Conservation (phyloP, 768 basidiomycete species). For the Dacryopinax spathularia region DNA sequence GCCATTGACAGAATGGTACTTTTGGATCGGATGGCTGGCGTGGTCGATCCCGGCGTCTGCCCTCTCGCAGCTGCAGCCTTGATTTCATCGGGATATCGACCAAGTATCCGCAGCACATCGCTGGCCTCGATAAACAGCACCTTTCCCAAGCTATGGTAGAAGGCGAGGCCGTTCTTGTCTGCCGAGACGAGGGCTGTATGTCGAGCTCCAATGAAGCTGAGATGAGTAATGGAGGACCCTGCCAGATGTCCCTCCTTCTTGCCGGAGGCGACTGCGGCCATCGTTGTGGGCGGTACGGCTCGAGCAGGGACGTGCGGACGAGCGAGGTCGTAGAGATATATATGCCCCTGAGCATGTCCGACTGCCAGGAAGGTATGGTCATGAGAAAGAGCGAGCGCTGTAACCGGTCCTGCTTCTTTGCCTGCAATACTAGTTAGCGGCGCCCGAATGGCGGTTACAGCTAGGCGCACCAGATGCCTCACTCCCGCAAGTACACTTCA, state of each 20-base stretch:
- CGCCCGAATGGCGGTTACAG: not conserved
- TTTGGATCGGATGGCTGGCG: conserved; percentile 36
- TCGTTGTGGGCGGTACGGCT: conserved; percentile 51
- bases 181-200: conserved; percentile 87
- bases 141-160: conserved; percentile 89
- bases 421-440: conserved; percentile 26
- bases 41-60: conserved; percentile 21
- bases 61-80: conserved; percentile 14
- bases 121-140: conserved; percentile 89
- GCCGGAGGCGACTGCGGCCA: conserved; percentile 54
- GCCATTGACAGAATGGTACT: conserved; percentile 62
- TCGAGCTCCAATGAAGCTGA: conserved; percentile 79
- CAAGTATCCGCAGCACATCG: conserved; percentile 85
- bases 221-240: conserved; percentile 61
- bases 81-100: conserved; percentile 56
- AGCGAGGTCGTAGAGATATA: conserved; percentile 73
- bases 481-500: conserved; percentile 65
- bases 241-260: conserved; percentile 73
- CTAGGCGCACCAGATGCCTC: conserved; percentile 42
- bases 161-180: conserved; percentile 81
- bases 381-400: conserved; percentile 78
- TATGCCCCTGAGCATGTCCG: conserved; percentile 71
- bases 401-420: conserved; percentile 55
- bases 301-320: conserved; percentile 55
- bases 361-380: conserved; percentile 88